Evolutionary conservation across 1,284 basidiomycete species (phyloP), one percentile per base, ranked within the genome.

Genomic region (Puccinia triticina): DNA sequence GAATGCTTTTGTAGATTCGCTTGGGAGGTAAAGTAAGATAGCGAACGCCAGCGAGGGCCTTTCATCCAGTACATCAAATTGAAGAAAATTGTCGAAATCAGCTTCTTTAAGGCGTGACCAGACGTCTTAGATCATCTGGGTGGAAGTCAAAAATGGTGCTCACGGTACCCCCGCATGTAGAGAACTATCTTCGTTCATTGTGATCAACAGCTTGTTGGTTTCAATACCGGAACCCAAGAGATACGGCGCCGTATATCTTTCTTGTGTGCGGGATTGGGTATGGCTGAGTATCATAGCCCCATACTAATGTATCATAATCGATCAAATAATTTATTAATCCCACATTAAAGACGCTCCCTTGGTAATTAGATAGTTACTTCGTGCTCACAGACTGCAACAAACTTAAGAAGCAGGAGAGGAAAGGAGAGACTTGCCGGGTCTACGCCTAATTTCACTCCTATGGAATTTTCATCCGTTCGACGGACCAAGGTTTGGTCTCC

Each of bases 161-260:
- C 48, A 82, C 81, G 73, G 81, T 32, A 82, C 73, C 12, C 81
- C 81, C 48, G 48, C 48, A 48, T 82, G 81, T 2, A 74, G 53
- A 18, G 64, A 57, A 23, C 71, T 66, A 61, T 82, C 81, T 71
- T 82, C 81, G 46, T 75, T 77, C 66, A 82, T 67, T 8, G 81
- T 82, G 40, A 82, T 69, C 66, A 82, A 43, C 11, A 82, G 73
- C 61, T 74, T 82, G 66, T 77, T 82, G 48, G 81, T 82, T 82
- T 82, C 81, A 21, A 82, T 82, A 2, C 81, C 81, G n/a, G 81
- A 82, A 48, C 81, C 81, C 18, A 82, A 43, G 5, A 82, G 55
- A 61, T 76, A 82, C 23, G 73, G 81, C 8, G 81, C 55, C 0
- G 81, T 76, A 53, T 57, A 76, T 10, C 74, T 40, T 26, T 82